These are phyloP conservation scores for Botrytis sinoallii DNA, from an alignment of 2,329 filamentous ascomycete species.

Conservation along the genomic window DNA sequence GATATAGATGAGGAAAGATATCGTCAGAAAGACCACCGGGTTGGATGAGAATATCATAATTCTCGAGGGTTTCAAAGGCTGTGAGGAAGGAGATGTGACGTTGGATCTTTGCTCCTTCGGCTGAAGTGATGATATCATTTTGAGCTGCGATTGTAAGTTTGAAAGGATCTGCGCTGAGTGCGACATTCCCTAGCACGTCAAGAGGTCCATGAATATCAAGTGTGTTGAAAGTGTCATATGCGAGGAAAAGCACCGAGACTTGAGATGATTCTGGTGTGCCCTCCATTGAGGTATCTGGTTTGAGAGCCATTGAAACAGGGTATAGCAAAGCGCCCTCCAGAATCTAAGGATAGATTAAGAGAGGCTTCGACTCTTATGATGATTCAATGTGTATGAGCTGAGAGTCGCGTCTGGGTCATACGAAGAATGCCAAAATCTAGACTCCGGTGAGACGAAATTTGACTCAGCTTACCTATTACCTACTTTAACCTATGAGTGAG, in stretches of 20 bases:
- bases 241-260: constrained; percentile 16
- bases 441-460: not conserved
- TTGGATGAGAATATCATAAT: constrained; percentile 74
- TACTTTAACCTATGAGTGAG: not conserved
- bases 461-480: not conserved
- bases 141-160: constrained; percentile 18
- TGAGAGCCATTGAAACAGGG: not conserved
- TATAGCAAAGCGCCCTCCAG: not conserved
- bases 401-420: not conserved
- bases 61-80: constrained; percentile 58
- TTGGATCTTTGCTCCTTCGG: constrained; percentile 13
- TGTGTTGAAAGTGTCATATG: constrained; percentile 18
- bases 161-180: constrained; percentile 7
- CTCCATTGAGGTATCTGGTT: constrained; percentile 4
- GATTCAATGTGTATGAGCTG: not conserved
- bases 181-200: constrained; percentile 11
- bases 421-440: not conserved
- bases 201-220: constrained; percentile 17
- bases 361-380: not conserved
- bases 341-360: not conserved
- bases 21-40: constrained; percentile 63
- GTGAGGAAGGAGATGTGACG: constrained; percentile 66
- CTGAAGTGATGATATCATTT: constrained; percentile 3
- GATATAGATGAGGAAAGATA: constrained; percentile 45
- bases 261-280: not conserved